Evolutionary conservation across 148 eudicot genomes (phyloP).

Genomic region (Suaeda aralocaspica): DNA sequence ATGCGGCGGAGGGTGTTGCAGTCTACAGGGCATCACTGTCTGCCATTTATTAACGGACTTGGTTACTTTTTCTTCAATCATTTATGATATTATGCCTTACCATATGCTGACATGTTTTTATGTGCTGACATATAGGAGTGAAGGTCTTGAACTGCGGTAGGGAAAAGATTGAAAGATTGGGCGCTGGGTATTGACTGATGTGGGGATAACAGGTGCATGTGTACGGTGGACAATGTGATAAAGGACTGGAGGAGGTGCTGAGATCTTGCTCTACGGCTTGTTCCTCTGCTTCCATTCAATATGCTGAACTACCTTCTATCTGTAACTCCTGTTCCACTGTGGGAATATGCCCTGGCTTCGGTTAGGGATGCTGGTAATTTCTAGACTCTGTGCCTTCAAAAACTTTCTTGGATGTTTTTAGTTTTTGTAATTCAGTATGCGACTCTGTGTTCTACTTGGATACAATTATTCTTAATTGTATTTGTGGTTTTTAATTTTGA

Average conservation of each 20-base stretch:
- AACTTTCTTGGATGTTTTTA: slow-evolving; percentile 3
- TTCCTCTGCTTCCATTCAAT: slow-evolving; percentile 87
- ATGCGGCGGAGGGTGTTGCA: not conserved
- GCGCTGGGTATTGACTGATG: too few species aligned
- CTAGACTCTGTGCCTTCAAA: slow-evolving; percentile 10
- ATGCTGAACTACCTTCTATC: slow-evolving; percentile 91
- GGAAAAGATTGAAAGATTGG: too few species aligned
- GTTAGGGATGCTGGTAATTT: slow-evolving; percentile 94
- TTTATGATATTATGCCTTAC: slow-evolving; percentile 4
- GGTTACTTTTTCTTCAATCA: not conserved
- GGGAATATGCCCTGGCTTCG: slow-evolving; percentile 87
- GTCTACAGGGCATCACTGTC: not conserved
- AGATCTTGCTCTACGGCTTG: slow-evolving; percentile 89
- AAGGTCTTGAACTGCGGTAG: too few species aligned
- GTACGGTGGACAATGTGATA: too few species aligned
- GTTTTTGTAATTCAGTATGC: not conserved
- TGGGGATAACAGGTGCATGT: too few species aligned
- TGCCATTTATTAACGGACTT: not conserved
- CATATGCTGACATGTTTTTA: slow-evolving; percentile 8
- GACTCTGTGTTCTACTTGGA: not conserved
- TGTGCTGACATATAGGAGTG: slow-evolving; percentile 68
- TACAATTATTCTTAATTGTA: not conserved
- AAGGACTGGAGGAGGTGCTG: too few species aligned
- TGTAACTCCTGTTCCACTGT: slow-evolving; percentile 81
- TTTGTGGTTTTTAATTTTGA: not conserved